Base-by-base conservation (phyloP, 2,329 filamentous ascomycete genomes). In the Ophiostoma sp. region DNA sequence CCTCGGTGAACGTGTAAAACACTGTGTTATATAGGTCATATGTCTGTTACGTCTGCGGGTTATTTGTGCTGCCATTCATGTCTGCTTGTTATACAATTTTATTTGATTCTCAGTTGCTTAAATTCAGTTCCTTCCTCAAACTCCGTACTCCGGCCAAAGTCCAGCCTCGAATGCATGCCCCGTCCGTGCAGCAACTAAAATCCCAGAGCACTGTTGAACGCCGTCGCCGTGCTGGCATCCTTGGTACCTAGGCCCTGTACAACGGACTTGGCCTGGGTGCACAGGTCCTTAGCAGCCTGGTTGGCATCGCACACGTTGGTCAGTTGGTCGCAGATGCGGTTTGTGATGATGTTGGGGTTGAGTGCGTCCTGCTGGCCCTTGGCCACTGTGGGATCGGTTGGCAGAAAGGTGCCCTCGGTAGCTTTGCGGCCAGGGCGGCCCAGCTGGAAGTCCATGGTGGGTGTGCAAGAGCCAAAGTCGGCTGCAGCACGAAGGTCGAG, bases 321-420 rank as follows among this genome's bases (percentile, higher is more conserved):
- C 69, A 90, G 81, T 79, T 89, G 86, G 77, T 90, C 87, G 77
- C 86, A 88, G 76, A 90, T 86, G 70, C 86, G 84, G 82, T 88
- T 89, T 75, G 87, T 89, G 80, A 90, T 90, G 81, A 90, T 90
- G 80, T 85, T 85, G 69, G 87, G 87, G 83, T 90, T 90, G 62
- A 89, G 81, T 11, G 87, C 87, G 75, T 90, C 88, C 73, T 86
- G 78, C 77, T 90, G 87, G 64, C 84, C 84, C 74, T 85, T 79
- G 71, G 85, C 83, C 67, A 89, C 83, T 18, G 84, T 77, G 12
- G 85, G 78, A 75, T 90, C 88, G 64, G 83, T 83, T 64, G 88
- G 83, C 76, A 88, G 85, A 83, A 90, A 91, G 63, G 87, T 89
- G 77, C 84, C 86, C 77, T 89, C 87, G 68, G 79, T 80, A 36